These are phyloP conservation scores for Teratosphaeria epicoccoides DNA, from an alignment of 2,329 filamentous ascomycete species.

Conservation along the genomic window DNA sequence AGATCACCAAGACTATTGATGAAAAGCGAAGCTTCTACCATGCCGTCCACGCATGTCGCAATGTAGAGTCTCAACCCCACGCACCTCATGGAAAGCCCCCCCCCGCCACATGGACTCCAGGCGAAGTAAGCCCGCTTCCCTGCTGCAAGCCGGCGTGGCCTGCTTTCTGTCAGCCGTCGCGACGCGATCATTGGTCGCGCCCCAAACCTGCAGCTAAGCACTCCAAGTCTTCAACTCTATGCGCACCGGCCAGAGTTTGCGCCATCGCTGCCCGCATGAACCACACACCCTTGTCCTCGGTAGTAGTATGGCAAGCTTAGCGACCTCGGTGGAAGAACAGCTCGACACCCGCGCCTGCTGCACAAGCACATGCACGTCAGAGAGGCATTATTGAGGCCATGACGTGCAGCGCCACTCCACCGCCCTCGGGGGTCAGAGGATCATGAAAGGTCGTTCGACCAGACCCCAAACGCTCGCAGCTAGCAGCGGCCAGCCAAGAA, in stretches of 20 bases:
- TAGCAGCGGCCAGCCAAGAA: too few relatives aligned
- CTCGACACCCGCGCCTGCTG: too few relatives aligned
- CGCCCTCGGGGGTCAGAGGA: too few relatives aligned
- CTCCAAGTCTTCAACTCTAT: neutral
- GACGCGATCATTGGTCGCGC: neutral
- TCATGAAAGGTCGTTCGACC: too few relatives aligned
- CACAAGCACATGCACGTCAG: too few relatives aligned
- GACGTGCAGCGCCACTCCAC: too few relatives aligned
- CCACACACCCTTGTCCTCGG: neutral
- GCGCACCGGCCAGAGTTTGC: neutral
- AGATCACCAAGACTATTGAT: too few relatives aligned
- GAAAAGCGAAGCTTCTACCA: too few relatives aligned
- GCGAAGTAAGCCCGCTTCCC: neutral
- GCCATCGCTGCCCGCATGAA: neutral
- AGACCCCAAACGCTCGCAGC: too few relatives aligned
- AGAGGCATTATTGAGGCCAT: too few relatives aligned
- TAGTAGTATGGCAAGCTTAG: too few relatives aligned
- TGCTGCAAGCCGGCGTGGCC: neutral
- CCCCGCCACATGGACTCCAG: neutral
- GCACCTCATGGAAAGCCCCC: neutral
- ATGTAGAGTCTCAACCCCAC: too few relatives aligned
- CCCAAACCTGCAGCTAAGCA: neutral
- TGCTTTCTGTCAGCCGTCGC: neutral
- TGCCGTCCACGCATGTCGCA: neutral
- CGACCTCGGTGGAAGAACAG: neutral